Evolutionary conservation across 2,329 filamentous ascomycete genomes (phyloP).

Genomic region (Pseudocercospora musae): DNA sequence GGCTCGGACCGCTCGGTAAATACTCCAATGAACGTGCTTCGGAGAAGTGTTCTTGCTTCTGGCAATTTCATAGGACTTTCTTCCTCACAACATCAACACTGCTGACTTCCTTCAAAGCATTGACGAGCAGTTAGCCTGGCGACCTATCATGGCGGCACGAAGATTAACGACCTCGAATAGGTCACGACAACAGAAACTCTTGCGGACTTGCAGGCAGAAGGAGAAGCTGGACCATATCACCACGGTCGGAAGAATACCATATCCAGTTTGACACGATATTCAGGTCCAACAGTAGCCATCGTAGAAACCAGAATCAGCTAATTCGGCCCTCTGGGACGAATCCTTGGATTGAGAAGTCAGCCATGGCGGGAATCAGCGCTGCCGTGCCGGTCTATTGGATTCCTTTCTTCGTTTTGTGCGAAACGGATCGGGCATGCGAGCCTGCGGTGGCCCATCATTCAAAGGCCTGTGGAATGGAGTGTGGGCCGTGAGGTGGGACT

Average conservation of each 20-base stretch:
- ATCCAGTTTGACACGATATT: background rate
- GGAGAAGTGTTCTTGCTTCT: no score
- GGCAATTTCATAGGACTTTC: no score
- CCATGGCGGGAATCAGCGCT: constrained; percentile 56
- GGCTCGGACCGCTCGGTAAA: no score
- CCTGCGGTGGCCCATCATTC: constrained; percentile 47
- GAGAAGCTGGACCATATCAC: background rate
- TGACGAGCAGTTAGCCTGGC: background rate
- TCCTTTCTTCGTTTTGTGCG: constrained; percentile 54
- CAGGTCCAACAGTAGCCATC: constrained; percentile 52
- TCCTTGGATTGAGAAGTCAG: constrained; percentile 50
- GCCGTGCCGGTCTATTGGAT: constrained; percentile 48
- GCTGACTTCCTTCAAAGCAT: no score
- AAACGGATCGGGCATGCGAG: constrained; percentile 47
- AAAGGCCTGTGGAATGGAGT: constrained; percentile 3
- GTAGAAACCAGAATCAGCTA: constrained; percentile 47
- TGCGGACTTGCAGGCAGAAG: background rate
- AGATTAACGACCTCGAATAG: background rate
- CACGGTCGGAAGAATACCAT: background rate
- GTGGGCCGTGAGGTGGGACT: constrained; percentile 10
- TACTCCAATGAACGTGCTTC: no score
- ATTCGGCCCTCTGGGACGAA: constrained; percentile 50
- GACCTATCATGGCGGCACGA: background rate
- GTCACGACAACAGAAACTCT: background rate
- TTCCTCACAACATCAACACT: no score